A percentile compares a stretch with the other conserved stretches of the same genome.
Conservation (phyloP, 2,329 filamentous ascomycete species). For the Clonostachys rosea region DNA sequence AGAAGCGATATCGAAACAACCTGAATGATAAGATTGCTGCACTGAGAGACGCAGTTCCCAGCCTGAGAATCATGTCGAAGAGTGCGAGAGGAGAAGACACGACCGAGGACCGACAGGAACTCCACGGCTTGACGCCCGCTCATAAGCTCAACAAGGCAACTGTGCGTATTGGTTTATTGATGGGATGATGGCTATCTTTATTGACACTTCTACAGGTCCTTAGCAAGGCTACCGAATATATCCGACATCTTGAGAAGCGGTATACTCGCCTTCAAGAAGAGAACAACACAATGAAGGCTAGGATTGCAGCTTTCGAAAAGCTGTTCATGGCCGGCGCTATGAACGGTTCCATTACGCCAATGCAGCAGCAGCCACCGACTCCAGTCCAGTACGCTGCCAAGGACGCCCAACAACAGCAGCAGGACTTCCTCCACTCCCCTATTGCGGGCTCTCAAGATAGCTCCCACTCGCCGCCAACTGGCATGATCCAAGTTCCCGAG, state of each 20-base stretch:
- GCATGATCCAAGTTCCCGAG: conserved; percentile 63
- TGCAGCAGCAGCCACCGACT: conserved; percentile 45
- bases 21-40: conserved; percentile 96
- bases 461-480: conserved; percentile 30
- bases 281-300: conserved; percentile 71
- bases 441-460: conserved; percentile 25
- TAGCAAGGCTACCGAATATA: conserved; percentile 95
- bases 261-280: conserved; percentile 81
- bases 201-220: conserved; percentile 50
- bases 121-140: conserved; percentile 71
- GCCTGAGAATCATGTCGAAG: conserved; percentile 78
- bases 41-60: conserved; percentile 86
- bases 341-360: conserved; percentile 50
- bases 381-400: conserved; percentile 41
- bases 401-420: conserved; percentile 22
- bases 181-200: conserved; percentile 1
- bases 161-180: conserved; percentile 30
- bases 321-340: conserved; percentile 76
- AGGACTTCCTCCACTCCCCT: conserved; percentile 38
- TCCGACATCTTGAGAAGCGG: conserved; percentile 86
- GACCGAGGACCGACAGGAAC: conserved; percentile 71
- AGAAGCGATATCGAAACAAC: conserved; percentile 94
- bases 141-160: conserved; percentile 99
- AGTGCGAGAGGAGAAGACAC: conserved; percentile 63
- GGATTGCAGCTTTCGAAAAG: conserved; percentile 72